These are phyloP conservation scores for Suillus lakei DNA, from an alignment of 768 basidiomycete genomes.

Conservation along the genomic window DNA sequence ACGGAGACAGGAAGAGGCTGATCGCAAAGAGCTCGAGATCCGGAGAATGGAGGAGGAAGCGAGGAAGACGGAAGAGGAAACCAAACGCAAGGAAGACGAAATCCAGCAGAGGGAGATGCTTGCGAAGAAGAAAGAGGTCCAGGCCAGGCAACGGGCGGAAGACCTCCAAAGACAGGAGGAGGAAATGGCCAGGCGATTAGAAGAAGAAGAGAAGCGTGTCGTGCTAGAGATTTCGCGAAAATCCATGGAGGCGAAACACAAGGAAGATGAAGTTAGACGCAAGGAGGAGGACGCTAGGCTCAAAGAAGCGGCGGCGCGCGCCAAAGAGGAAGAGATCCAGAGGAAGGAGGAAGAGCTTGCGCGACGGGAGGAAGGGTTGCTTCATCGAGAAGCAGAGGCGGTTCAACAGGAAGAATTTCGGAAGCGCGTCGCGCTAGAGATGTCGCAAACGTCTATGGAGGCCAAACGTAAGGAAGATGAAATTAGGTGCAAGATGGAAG, in stretches of 20 bases:
- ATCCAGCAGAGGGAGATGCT: too few species aligned
- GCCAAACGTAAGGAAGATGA: too few species aligned
- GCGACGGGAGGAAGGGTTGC: conserved; percentile 31
- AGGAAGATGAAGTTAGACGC: conserved; percentile 28
- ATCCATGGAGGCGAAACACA: conserved; percentile 29
- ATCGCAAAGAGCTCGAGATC: too few species aligned
- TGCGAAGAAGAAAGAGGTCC: too few species aligned
- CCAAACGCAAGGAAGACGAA: conserved; percentile 21
- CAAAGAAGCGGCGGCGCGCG: conserved; percentile 26
- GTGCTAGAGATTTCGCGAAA: conserved; percentile 14
- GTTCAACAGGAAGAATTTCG: conserved; percentile 31
- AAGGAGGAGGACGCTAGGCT: conserved; percentile 28
- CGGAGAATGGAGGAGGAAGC: too few species aligned
- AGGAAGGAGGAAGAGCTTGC: conserved; percentile 32
- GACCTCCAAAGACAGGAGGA: conserved; percentile 22
- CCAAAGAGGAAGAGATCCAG: conserved; percentile 29
- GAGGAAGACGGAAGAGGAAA: too few species aligned
- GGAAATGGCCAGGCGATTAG: conserved; percentile 19
- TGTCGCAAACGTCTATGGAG: too few species aligned
- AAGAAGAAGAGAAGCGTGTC: conserved; percentile 31
- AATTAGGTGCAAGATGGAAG: too few species aligned
- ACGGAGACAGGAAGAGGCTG: too few species aligned
- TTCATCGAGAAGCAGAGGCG: conserved; percentile 31
- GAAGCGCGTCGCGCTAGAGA: too few species aligned
- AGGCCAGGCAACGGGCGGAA: conserved; percentile 22